Base-by-base conservation (phyloP, 805 yeast species). In the Lachancea waltii region DNA sequence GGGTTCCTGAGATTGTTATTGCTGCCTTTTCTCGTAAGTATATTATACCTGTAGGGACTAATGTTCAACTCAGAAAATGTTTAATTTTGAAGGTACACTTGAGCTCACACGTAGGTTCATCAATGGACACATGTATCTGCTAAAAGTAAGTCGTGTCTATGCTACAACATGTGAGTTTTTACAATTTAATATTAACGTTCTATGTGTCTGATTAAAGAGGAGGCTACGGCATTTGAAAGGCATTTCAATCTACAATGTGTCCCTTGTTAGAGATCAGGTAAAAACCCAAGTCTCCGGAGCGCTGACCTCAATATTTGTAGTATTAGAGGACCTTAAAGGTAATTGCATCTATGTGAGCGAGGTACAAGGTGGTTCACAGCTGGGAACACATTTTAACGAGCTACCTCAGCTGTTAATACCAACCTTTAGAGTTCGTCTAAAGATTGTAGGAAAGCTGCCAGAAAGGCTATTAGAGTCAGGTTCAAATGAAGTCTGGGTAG, bases 151-250 rank as follows among this genome's bases (percentile, higher is more conserved):
- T 14, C 26, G 15, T 27, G 14, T 4, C 9, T 10, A 13, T 9
- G 5, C 18, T 27, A 11, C 11, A 14, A 27, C 11, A 3, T 5
- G 15, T 27, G 5, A 10, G 16, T 7, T 15, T n/a, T 14, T 11
- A 27, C 10, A 4, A 13, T 19, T 13, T 9, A 10, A 9, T 27
- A 35, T 16, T 35, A 35, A 28, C 33, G n/a, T 29, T n/a, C 10
- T 11, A 13, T 13, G 15, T 21, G 2, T 45, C 35, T 48, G 44
- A 44, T 16, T 28, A 7, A 26, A 42, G 45, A 29, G 50, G 19
- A 47, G 54, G 31, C 38, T 55, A 27, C 49, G 63, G 37, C 62
- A 56, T 45, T 35, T 58, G 9, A 49, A 47, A 26, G 49, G 55
- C 11, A 43, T 58, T 20, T 41, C 43, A 13, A 33, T 58, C 4